Percentiles rank a stretch among this genome's conserved stretches.
Conservation (phyloP, 2,329 filamentous ascomycete genomes). For the Lojkania enalia region DNA sequence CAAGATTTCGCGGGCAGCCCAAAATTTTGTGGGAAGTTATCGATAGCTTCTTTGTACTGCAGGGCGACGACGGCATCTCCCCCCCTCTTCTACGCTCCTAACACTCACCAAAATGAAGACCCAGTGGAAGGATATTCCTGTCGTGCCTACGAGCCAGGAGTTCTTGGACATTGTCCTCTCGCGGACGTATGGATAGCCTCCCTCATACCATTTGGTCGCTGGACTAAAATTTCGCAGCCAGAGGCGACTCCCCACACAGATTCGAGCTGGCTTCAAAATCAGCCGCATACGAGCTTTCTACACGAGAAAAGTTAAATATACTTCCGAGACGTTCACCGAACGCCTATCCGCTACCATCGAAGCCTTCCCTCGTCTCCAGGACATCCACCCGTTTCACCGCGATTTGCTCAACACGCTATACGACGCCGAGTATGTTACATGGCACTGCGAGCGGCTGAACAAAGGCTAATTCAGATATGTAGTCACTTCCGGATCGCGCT, state of each 20-base stretch:
- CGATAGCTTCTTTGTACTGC: conserved; percentile 15
- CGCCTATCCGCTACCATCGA: conserved; percentile 90
- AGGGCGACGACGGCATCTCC: conserved; percentile 14
- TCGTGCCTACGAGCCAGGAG: conserved; percentile 89
- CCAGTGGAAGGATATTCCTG: conserved; percentile 68
- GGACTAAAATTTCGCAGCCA: conserved; percentile 61
- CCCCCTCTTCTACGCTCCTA: neutral
- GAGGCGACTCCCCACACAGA: conserved; percentile 90
- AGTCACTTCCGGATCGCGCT: conserved; percentile 83
- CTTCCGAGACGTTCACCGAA: conserved; percentile 93
- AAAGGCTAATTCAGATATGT: neutral
- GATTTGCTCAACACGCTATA: conserved; percentile 96
- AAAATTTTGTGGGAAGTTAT: conserved; percentile 17
- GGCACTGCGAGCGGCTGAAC: no score
- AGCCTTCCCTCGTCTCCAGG: conserved; percentile 83
- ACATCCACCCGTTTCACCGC: conserved; percentile 90
- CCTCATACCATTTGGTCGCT: conserved; percentile 5
- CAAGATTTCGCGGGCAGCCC: conserved; percentile 5
- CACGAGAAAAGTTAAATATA: conserved; percentile 92
- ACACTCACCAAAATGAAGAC: conserved; percentile 41
- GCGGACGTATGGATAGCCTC: conserved; percentile 49
- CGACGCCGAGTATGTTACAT: conserved; percentile 71
- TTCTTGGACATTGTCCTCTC: conserved; percentile 97
- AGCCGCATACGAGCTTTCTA: conserved; percentile 95
- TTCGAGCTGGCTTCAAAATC: conserved; percentile 94